Base-by-base conservation (phyloP, 139 green algal genomes). In the Coelastrella sp. region DNA sequence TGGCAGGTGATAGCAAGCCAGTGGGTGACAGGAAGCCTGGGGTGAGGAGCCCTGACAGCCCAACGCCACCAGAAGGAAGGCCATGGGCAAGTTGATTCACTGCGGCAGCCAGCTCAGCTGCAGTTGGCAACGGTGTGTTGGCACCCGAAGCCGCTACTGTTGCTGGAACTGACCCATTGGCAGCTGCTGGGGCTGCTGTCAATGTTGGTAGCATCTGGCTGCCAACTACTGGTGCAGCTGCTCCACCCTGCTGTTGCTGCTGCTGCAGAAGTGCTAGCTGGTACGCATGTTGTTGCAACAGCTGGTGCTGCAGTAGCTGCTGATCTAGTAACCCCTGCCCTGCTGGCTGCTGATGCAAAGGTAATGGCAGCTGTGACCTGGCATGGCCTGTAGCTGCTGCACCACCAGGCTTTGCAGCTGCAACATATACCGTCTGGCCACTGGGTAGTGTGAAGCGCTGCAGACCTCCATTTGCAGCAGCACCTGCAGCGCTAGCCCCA, bases 11-110 rank as follows among this genome's bases (percentile, higher is more conserved):
- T 16, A 87, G 19, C 23, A 87, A 56, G 6, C 82, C 82, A 79
- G 61, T 78, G 3, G 82, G 82, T 16, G 82, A 87, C 23, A 87
- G 20, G 32, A 87, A 64, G 16, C 82, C 82, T 22, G 82, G 82
- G 4, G 82, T 87, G 65, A 87, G 54, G 14, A 87, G 23, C 16
- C 82, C 82, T 4, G 80, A 16, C 23, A 54, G 13, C 3, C 82
- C 61, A 23, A 20, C 23, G 58, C 23, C 81, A 56, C 16, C 16
- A 6, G 61, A n/a, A 20, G 13, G 82, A 32, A 78, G 65, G 54
- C 64, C 5, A 13, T 17, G 32, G 65, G 13, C 19, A n/a, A 23
- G n/a, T 7, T 59, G 20, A 59, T 54, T 22, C 80, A 71, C 59
- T 47, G 77, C 77, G 73, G n/a, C 81, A 61, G 81, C 64, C 23